A percentile compares a stretch with the other conserved stretches of the same genome.
Evolutionary conservation across 2,329 filamentous ascomycete species (phyloP).

Genomic region (Calonectria leucothoes): DNA sequence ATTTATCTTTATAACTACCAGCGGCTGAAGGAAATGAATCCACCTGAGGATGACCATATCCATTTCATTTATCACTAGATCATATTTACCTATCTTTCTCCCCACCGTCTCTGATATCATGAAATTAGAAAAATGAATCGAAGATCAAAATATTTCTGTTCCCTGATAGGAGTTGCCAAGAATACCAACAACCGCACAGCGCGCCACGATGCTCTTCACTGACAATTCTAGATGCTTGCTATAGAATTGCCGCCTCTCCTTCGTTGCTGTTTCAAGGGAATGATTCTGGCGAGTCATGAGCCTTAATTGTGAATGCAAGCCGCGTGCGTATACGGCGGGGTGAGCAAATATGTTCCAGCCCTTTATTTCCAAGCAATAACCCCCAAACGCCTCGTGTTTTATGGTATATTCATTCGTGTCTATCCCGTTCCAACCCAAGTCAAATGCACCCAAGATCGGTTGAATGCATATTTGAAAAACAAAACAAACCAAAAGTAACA

Average conservation of each 20-base stretch:
- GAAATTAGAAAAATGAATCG: not conserved
- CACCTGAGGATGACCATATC: not conserved
- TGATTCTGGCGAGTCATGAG: not conserved
- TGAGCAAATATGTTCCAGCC: not conserved
- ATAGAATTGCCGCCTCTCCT: not conserved
- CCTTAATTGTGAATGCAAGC: not conserved
- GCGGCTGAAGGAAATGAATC: not conserved
- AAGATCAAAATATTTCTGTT: not conserved
- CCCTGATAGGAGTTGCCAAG: not conserved
- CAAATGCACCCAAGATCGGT: conserved; percentile 24
- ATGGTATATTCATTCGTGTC: conserved; percentile 41
- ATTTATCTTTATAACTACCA: not conserved
- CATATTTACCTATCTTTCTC: not conserved
- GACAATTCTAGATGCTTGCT: not conserved
- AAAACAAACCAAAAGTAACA: conserved; percentile 7
- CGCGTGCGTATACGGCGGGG: not conserved
- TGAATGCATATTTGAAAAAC: not conserved
- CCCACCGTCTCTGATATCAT: not conserved
- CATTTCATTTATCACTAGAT: not conserved
- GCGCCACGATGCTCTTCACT: not conserved
- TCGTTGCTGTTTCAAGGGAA: not conserved
- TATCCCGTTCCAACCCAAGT: conserved; percentile 31
- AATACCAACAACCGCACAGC: not conserved
- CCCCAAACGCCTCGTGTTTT: conserved; percentile 44
- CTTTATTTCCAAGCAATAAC: conserved; percentile 16